These are phyloP conservation scores for Verticillium longisporum DNA, from an alignment of 2,329 filamentous ascomycete species.

Conservation along the genomic window DNA sequence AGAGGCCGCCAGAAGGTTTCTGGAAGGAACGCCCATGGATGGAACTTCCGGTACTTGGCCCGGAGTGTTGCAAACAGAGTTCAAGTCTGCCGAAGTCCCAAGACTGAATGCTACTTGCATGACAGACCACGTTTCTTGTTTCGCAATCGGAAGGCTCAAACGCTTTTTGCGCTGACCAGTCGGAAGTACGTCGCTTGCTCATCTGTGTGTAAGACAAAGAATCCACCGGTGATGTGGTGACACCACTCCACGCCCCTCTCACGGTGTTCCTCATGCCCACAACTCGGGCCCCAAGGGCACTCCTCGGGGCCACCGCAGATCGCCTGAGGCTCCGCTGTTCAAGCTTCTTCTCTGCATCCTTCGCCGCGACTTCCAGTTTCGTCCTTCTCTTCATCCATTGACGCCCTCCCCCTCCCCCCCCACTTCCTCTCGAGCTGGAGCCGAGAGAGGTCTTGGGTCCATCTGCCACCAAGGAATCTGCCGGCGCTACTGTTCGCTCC, in stretches of 20 bases:
- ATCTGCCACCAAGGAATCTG: background rate
- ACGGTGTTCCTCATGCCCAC: background rate
- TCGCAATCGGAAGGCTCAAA: background rate
- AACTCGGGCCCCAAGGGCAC: too few relatives aligned
- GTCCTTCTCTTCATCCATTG: background rate
- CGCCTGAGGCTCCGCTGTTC: background rate
- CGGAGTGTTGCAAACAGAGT: background rate
- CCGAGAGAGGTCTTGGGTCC: background rate
- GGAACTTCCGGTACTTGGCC: background rate
- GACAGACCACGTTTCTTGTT: background rate
- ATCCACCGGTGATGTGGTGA: background rate
- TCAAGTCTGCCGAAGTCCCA: background rate
- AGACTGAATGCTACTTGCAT: background rate
- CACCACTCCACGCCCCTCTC: background rate
- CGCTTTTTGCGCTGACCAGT: background rate
- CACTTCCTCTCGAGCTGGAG: background rate
- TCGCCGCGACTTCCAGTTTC: background rate
- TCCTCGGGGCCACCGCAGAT: background rate
- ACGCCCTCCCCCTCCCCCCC: background rate
- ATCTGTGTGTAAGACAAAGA: background rate
- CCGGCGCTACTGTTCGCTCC: background rate
- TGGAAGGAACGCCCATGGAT: background rate
- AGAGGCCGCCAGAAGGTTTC: background rate
- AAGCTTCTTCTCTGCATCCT: background rate
- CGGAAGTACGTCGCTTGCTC: background rate